Evolutionary conservation across 805 yeast species (phyloP).

Genomic region (Saccharomycopsis javanensis): DNA sequence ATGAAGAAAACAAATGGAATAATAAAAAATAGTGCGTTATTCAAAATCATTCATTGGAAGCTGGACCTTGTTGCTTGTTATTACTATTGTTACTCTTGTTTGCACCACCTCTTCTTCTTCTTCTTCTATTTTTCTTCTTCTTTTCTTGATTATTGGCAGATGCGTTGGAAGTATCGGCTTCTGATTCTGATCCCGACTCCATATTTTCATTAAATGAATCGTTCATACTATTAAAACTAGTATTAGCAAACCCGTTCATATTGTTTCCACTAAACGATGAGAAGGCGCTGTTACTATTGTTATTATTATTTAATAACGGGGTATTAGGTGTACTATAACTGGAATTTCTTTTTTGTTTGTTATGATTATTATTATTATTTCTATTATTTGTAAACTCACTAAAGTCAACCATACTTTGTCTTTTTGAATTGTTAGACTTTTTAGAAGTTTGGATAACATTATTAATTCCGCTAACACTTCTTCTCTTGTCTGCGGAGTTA

Average conservation of each 20-base stretch:
- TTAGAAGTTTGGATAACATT: background rate
- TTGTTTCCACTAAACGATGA: background rate
- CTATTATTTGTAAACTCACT: constrained; percentile 16
- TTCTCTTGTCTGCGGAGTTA: constrained; percentile 6
- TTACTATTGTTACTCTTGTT: constrained; percentile 1
- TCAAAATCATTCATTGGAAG: background rate
- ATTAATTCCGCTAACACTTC: constrained; percentile 4
- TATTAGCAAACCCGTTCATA: background rate
- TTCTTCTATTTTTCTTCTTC: constrained; percentile 14
- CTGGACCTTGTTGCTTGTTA: background rate
- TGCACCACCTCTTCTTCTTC: constrained; percentile 16
- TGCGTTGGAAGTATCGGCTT: background rate
- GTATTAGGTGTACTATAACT: background rate
- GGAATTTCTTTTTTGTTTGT: background rate
- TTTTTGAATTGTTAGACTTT: constrained; percentile 10
- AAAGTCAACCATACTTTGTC: constrained; percentile 14
- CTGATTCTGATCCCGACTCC: background rate
- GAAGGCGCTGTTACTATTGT: background rate
- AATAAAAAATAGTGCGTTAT: background rate
- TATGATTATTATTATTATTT: background rate
- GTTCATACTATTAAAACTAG: background rate
- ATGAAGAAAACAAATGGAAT: background rate
- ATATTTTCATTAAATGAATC: background rate
- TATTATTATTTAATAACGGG: background rate
- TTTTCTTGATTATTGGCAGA: constrained; percentile 6